phyloP scores from a whole-genome alignment of 129 eudicot genomes.

The Scalesia atractyloides region DNA sequence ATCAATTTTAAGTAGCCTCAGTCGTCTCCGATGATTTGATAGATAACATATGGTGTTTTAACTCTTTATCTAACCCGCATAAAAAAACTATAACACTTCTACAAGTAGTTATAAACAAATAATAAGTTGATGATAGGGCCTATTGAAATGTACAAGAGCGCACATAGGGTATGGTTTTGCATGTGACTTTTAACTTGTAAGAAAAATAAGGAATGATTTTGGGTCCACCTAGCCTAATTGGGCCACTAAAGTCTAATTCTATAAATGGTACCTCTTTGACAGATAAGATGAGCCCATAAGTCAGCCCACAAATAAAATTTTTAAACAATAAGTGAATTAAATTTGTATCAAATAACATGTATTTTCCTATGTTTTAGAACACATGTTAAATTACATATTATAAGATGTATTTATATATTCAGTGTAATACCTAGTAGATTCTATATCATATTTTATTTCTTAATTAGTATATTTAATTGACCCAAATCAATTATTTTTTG shows the following conservation, averaged over 20 bases:
- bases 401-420: not conserved
- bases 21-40: too few species aligned
- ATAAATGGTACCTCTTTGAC: not conserved
- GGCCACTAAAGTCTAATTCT: not conserved
- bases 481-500: not conserved
- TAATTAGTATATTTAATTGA: too few species aligned
- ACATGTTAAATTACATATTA: not conserved
- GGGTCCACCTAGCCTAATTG: not conserved
- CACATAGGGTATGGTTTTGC: not conserved
- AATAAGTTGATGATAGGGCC: not conserved
- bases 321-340: not conserved
- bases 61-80: not conserved
- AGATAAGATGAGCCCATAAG: not conserved
- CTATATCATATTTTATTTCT: too few species aligned
- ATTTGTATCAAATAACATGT: not conserved
- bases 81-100: not conserved
- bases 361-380: not conserved
- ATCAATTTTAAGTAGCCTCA: too few species aligned
- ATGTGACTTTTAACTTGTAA: constrained; percentile 4
- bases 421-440: not conserved
- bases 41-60: not conserved
- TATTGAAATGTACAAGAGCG: not conserved
- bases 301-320: not conserved
- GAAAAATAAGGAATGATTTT: not conserved
- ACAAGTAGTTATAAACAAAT: not conserved